A percentile compares a stretch with the other conserved stretches of the same genome.
phyloP scores from a whole-genome alignment of 2,329 filamentous ascomycete species.

The Alternaria ethzedia region DNA sequence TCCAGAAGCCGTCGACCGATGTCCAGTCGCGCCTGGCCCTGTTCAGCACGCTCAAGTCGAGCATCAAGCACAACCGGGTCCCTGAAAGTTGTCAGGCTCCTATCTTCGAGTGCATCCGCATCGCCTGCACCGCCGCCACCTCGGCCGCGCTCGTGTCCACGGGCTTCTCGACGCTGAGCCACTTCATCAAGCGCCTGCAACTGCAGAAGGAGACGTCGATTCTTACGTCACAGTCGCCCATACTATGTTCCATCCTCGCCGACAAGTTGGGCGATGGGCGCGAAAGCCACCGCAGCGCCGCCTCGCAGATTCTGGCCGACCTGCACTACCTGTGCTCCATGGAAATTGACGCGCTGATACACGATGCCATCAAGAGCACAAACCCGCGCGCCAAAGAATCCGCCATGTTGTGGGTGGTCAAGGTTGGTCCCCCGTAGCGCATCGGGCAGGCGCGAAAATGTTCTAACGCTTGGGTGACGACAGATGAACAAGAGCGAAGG shows the following conservation, averaged over 20 bases:
- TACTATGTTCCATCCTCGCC: slow-evolving; percentile 75
- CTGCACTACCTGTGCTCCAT: slow-evolving; percentile 72
- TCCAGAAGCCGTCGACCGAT: slow-evolving; percentile 67
- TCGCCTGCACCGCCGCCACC: slow-evolving; percentile 77
- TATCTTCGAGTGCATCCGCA: slow-evolving; percentile 82
- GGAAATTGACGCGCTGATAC: slow-evolving; percentile 81
- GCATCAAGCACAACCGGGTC: slow-evolving; percentile 91
- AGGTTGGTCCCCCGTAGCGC: slow-evolving; percentile 55
- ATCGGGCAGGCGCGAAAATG: not conserved
- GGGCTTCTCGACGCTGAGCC: slow-evolving; percentile 85
- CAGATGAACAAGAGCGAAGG: slow-evolving; percentile 83
- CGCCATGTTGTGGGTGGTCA: slow-evolving; percentile 83
- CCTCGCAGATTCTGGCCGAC: slow-evolving; percentile 77
- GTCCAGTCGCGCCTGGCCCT: slow-evolving; percentile 53
- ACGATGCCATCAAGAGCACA: slow-evolving; percentile 77
- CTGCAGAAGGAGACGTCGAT: slow-evolving; percentile 82
- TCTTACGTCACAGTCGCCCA: slow-evolving; percentile 70
- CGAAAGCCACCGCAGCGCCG: slow-evolving; percentile 79
- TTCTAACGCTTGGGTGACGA: slow-evolving; percentile 19
- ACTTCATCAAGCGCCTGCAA: slow-evolving; percentile 83
- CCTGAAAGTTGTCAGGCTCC: slow-evolving; percentile 73
- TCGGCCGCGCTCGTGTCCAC: slow-evolving; percentile 75
- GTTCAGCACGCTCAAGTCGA: slow-evolving; percentile 79
- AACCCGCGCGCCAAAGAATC: slow-evolving; percentile 85
- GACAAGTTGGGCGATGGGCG: slow-evolving; percentile 89